phyloP scores from a whole-genome alignment of 2,329 filamentous ascomycete species.

The Microdochium nivale region DNA sequence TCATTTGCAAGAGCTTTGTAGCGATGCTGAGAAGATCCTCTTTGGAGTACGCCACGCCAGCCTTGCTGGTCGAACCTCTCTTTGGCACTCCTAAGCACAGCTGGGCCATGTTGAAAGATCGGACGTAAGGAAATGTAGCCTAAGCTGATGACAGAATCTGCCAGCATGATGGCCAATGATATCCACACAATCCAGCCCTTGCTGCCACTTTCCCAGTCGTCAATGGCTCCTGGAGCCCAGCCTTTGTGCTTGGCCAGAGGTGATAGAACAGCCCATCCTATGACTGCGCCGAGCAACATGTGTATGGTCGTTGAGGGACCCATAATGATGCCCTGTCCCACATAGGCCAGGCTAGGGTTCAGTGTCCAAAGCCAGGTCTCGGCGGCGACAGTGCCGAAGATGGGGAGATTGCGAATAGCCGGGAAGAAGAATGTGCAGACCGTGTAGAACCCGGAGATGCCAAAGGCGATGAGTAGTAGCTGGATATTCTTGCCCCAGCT shows the following conservation, averaged over 20 bases:
- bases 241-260: constrained; percentile 76
- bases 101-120: constrained; percentile 35
- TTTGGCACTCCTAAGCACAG: constrained; percentile 10
- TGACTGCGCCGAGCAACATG: constrained; percentile 82
- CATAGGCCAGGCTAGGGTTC: constrained; percentile 93
- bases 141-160: constrained; percentile 83
- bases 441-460: constrained; percentile 58
- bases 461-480: constrained; percentile 48
- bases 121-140: constrained; percentile 67
- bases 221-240: constrained; percentile 83
- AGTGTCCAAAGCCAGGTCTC: constrained; percentile 87
- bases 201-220: constrained; percentile 84
- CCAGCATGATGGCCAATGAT: constrained; percentile 91
- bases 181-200: constrained; percentile 99
- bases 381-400: constrained; percentile 71
- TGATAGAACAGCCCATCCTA: constrained; percentile 88
- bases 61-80: constrained; percentile 11
- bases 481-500: constrained; percentile 41
- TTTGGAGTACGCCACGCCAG: constrained; percentile 11
- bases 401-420: constrained; percentile 71
- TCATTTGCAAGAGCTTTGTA: constrained; percentile 4
- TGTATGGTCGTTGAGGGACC: constrained; percentile 89
- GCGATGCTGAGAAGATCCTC: not conserved
- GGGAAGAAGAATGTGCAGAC: constrained; percentile 86
- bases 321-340: constrained; percentile 98